phyloP scores from a whole-genome alignment of 2,329 filamentous ascomycete species.

The Chalara sp. region DNA sequence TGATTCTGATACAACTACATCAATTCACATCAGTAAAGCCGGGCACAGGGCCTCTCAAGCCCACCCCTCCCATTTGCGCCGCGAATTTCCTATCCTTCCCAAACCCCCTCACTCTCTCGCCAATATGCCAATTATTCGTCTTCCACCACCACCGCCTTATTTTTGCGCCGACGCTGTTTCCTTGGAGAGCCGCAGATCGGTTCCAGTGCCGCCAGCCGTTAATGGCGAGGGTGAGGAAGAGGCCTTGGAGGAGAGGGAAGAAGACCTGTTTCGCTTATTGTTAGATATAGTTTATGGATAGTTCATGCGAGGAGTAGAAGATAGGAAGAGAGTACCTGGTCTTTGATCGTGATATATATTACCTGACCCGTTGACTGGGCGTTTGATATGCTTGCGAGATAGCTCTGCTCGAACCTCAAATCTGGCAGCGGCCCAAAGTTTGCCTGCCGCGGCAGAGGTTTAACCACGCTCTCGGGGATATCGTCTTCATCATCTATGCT shows the following conservation, averaged over 20 bases:
- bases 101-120: constrained; percentile 27
- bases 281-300: not conserved
- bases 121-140: constrained; percentile 84
- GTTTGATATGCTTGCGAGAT: constrained; percentile 78
- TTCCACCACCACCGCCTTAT: constrained; percentile 90
- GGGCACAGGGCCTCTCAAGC: constrained; percentile 16
- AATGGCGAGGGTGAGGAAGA: constrained; percentile 80
- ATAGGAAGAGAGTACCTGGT: constrained; percentile 59
- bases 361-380: constrained; percentile 77
- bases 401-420: constrained; percentile 95
- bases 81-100: constrained; percentile 26
- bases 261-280: constrained; percentile 50
- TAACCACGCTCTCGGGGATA: constrained; percentile 60
- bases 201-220: constrained; percentile 92
- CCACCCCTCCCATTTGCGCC: constrained; percentile 34
- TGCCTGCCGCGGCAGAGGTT: constrained; percentile 42
- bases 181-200: constrained; percentile 66
- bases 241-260: constrained; percentile 80
- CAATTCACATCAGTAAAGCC: constrained; percentile 21
- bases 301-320: not conserved
- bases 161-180: constrained; percentile 68
- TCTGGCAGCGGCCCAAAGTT: constrained; percentile 69
- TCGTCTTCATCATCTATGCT: constrained; percentile 48
- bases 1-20: constrained; percentile 23
- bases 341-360: constrained; percentile 75